Evolutionary conservation across 768 basidiomycete species (phyloP).

Genomic region (Kwoniella dendrophila): DNA sequence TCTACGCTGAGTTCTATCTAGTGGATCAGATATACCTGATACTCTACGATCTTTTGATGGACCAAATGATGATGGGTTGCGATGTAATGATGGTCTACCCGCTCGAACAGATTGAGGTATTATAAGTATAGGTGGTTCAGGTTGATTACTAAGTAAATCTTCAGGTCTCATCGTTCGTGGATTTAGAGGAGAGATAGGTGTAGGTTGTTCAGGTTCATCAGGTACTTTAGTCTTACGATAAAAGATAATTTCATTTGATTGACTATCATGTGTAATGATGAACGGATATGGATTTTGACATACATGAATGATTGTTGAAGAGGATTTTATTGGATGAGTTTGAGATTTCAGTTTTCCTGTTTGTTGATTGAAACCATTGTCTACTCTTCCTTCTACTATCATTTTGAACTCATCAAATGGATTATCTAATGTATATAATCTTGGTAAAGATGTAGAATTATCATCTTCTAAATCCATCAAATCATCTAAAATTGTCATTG

Average conservation of each 20-base stretch:
- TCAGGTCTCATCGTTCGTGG: constrained; percentile 32
- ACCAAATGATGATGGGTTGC: constrained; percentile 34
- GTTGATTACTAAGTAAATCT: constrained; percentile 29
- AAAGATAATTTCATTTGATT: constrained; percentile 40
- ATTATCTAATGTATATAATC: constrained; percentile 39
- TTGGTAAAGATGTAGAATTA: constrained; percentile 26
- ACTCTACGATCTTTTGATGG: constrained; percentile 25
- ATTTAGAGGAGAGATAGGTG: constrained; percentile 18
- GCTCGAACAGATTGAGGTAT: background rate
- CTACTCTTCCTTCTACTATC: constrained; percentile 30
- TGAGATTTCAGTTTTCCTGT: constrained; percentile 8
- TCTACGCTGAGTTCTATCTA: constrained; percentile 36
- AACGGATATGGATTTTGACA: constrained; percentile 31
- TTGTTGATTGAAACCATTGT: constrained; percentile 7
- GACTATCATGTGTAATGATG: constrained; percentile 30
- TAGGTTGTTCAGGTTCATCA: background rate
- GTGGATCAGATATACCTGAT: constrained; percentile 36
- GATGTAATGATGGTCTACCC: constrained; percentile 33
- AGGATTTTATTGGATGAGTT: constrained; percentile 8
- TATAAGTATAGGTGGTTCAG: constrained; percentile 12
- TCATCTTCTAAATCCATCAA: constrained; percentile 43
- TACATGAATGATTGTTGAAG: constrained; percentile 18
- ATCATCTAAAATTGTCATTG: constrained; percentile 43
- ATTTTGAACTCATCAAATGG: constrained; percentile 48
- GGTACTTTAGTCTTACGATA: constrained; percentile 32